phyloP scores from a whole-genome alignment of 495 filamentous ascomycete genomes.

The Xylaria curta region DNA sequence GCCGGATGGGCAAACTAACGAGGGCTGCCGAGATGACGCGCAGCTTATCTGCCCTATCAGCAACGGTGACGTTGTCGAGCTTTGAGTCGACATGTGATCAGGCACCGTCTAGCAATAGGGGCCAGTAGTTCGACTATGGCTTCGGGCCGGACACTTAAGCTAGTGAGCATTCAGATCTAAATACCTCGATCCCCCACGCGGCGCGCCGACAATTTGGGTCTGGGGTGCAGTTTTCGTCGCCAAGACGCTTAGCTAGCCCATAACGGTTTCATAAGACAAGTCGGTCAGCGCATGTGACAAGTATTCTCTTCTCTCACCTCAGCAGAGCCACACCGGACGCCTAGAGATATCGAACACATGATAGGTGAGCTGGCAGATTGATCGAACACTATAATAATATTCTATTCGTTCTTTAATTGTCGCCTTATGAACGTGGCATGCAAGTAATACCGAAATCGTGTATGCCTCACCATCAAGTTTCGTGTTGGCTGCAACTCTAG shows the following conservation, averaged over 20 bases:
- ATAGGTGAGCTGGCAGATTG: not conserved
- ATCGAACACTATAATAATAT: not conserved
- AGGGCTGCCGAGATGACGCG: constrained; percentile 2
- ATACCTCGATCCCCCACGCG: constrained; percentile 2
- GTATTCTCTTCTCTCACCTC: not conserved
- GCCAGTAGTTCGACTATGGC: not conserved
- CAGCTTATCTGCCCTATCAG: constrained; percentile 12
- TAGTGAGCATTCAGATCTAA: not conserved
- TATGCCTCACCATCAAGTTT: not conserved
- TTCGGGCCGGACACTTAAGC: not conserved
- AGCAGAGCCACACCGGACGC: not conserved
- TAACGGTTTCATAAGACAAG: not conserved
- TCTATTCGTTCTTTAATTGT: not conserved
- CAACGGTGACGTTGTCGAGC: not conserved
- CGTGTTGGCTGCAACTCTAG: not conserved
- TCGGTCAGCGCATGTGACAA: constrained; percentile 17
- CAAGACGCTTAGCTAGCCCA: constrained; percentile 16
- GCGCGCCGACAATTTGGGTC: constrained; percentile 12
- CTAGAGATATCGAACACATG: not conserved
- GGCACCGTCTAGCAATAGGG: not conserved
- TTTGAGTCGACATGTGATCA: not conserved
- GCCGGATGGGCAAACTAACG: not conserved
- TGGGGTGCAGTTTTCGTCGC: not conserved
- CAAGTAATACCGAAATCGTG: not conserved
- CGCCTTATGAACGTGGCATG: not conserved